Evolutionary conservation across 495 filamentous ascomycete genomes (phyloP).

Genomic region (Lindgomyces ingoldianus): DNA sequence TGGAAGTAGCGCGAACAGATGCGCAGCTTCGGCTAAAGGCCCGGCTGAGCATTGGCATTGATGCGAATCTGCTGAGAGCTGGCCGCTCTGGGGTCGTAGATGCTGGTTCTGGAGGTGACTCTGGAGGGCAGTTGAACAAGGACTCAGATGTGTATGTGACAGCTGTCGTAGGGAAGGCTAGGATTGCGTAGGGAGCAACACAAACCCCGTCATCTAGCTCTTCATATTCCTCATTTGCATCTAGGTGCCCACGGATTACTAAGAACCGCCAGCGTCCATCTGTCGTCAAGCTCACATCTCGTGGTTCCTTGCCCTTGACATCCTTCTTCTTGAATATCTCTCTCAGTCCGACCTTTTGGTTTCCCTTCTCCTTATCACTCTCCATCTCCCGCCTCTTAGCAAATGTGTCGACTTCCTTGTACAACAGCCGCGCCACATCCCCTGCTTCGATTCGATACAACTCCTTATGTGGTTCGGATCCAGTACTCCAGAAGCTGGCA

Average conservation of each 20-base stretch:
- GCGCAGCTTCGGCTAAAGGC: not conserved
- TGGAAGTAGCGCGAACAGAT: not conserved
- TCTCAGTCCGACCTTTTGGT: too few species aligned
- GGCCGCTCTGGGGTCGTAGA: not conserved
- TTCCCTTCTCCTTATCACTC: not conserved
- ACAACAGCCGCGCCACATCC: conserved; percentile 1
- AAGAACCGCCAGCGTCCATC: not conserved
- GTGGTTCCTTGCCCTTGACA: too few species aligned
- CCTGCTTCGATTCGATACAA: not conserved
- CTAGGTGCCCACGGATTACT: not conserved
- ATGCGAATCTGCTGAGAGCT: not conserved
- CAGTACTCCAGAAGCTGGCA: conserved; percentile 19
- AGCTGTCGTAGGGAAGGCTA: not conserved
- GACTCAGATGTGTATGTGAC: not conserved
- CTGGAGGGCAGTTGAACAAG: not conserved
- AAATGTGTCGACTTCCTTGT: conserved; percentile 21
- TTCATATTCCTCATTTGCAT: too few species aligned
- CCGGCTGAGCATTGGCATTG: not conserved
- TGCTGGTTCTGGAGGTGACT: not conserved
- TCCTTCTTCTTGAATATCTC: too few species aligned
- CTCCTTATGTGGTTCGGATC: conserved; percentile 4
- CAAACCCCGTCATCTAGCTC: too few species aligned
- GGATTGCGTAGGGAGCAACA: not conserved
- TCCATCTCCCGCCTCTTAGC: not conserved
- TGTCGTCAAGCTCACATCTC: too few species aligned